Evolutionary conservation across 148 eudicot genomes (phyloP), one percentile per base, ranked within the genome.

Genomic region (Pharnaceum exiguum): DNA sequence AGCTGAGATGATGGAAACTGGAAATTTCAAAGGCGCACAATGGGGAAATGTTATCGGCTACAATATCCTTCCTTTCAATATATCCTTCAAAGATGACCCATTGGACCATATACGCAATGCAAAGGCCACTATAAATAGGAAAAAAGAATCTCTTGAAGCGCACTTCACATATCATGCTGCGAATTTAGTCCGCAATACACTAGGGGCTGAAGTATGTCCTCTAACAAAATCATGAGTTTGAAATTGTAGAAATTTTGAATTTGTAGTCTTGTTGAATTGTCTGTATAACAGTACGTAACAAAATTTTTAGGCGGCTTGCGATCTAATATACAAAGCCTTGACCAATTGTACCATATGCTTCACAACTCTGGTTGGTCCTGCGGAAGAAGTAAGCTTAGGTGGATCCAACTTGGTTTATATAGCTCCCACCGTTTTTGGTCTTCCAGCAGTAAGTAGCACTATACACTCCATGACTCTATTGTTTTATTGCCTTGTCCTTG

Each of bases 11-110:
- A 75, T 82, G 88, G 72, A 71, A 70, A 68, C n/a, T n/a, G n/a
- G n/a, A n/a, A 47, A 52, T 21, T 71, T 76, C 3, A 69, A 68
- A 18, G 35, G 42, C 28, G 75, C 71, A 42, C 59, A 44, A 59
- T 84, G 86, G 96, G 91, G 91, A 1, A 88, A 88, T 42, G 12
- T 45, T 6, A 59, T 88, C 1, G 89, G 82, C 21, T 79, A 75
- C 46, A 60, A 79, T 3, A 39, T 82, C n/a, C 66, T 88, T 6
- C 96, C 96, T 0, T 67, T 84, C 49, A 56, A 72, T 38, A 70
- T 88, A 9, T 59, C 58, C 4, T 22, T 79, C 13, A 58, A 33
- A 54, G 77, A 77, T 8, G 82, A 88, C 44, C 86, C 89, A 1
- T 70, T 84, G 43, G 63, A 78, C 29, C 66, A 82, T 18, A 53